Conservation (phyloP, 192 early-diverging fungal genomes). For the Coemansia erecta region DNA sequence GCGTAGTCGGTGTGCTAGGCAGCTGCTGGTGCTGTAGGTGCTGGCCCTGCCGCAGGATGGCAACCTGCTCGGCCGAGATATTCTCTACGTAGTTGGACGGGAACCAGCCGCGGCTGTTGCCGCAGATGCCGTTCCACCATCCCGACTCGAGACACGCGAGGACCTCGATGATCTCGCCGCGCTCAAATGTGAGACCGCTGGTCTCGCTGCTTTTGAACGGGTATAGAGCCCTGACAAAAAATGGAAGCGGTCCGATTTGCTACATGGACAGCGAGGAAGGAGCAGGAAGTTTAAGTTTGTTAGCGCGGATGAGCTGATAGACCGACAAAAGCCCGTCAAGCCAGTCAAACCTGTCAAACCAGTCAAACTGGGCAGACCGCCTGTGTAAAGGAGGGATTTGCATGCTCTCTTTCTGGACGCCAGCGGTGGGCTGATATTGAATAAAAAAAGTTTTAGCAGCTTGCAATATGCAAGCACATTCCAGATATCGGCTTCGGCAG, state of each 20-base stretch:
- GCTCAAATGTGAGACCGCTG: conserved; percentile 76
- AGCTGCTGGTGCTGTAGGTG: conserved; percentile 21
- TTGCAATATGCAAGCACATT: too few species aligned
- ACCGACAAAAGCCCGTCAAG: too few species aligned
- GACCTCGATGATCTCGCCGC: conserved; percentile 88
- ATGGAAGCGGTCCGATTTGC: conserved; percentile 35
- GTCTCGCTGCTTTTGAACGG: conserved; percentile 79
- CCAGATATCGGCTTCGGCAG: too few species aligned
- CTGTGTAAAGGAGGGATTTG: too few species aligned
- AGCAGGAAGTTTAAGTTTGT: background rate
- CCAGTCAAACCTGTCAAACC: too few species aligned
- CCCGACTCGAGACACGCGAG: conserved; percentile 85
- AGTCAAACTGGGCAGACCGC: too few species aligned
- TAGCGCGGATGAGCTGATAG: too few species aligned
- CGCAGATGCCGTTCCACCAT: conserved; percentile 95
- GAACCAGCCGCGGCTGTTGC: conserved; percentile 83
- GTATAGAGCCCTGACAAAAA: conserved; percentile 75
- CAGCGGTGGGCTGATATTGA: too few species aligned
- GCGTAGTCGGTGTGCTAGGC: conserved; percentile 7
- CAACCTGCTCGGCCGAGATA: conserved; percentile 56
- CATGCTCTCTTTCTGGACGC: too few species aligned
- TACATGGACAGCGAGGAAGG: conserved; percentile 9
- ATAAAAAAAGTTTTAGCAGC: too few species aligned
- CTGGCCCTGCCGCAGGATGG: conserved; percentile 42
- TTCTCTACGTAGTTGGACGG: conserved; percentile 81